Evolutionary conservation across 441 rosid genomes (phyloP), one percentile per base, ranked within the genome.

Genomic region (Brassica hybrid): DNA sequence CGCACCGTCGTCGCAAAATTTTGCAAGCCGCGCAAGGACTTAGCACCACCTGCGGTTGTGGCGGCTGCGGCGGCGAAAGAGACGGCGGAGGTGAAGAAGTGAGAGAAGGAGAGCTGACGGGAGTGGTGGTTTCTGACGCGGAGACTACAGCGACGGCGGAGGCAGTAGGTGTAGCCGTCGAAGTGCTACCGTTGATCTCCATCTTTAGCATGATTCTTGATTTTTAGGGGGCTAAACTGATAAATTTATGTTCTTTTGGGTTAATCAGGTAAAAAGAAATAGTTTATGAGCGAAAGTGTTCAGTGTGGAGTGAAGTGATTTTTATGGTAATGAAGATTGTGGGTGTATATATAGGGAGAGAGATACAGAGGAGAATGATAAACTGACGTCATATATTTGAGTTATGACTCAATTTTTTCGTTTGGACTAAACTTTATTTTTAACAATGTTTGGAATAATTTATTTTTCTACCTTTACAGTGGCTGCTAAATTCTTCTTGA

Each of bases 21-120:
- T 88, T 90, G 82, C 94, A 90, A 74, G 94, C 94, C 7, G 94
- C 94, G 2, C 94, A 90, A 45, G 94, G 94, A 76, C 94, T 90
- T 1, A 86, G 61, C 18, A 90, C 85, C 30, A 85, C 86, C 19
- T 83, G 82, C 0, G 81, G 77, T 9, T 69, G 72, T 1, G 72
- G 60, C n/a, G 81, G 75, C 64, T 81, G 73, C 32, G 81, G 69
- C 10, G 77, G 76, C 0, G 85, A 70, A 16, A 16, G 72, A 52
- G 74, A 73, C 52, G 84, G 75, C 8, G 83, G 73, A 14, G 80
- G 71, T 4, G 88, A 75, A 14, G 88, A 41, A 7, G 85, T 58
- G 0, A 80, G 80, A 19, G 79, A 72, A 5, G 81, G 73, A 74
- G 83, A 76, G 18, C 65, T 52, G 13, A 67, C 76, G 6, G 80